Evolutionary conservation across 768 basidiomycete species (phyloP).

Genomic region (Phlegmacium glaucopus): DNA sequence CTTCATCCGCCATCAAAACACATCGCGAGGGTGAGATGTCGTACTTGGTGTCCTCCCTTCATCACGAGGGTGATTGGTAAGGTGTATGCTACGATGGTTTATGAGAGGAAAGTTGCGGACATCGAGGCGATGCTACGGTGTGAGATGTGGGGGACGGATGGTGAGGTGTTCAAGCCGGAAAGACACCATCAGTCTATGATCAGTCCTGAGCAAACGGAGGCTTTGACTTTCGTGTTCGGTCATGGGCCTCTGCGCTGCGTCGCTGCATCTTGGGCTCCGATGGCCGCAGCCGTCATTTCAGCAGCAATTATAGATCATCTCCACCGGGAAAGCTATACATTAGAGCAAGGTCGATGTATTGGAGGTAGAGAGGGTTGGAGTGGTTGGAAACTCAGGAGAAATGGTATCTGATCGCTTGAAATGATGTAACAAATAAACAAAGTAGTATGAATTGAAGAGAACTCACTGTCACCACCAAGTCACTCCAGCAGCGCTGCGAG

Average conservation of each 20-base stretch:
- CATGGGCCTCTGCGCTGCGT: constrained; percentile 43
- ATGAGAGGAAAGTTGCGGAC: constrained; percentile 28
- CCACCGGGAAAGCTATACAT: constrained; percentile 21
- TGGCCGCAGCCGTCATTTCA: constrained; percentile 46
- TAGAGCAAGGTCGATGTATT: constrained; percentile 27
- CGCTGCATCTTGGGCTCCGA: constrained; percentile 47
- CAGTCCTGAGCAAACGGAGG: constrained; percentile 13
- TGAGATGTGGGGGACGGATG: constrained; percentile 35
- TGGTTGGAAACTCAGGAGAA: constrained; percentile 34
- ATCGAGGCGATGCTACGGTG: constrained; percentile 32
- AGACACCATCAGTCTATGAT: constrained; percentile 25
- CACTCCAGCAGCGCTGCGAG: constrained; percentile 7
- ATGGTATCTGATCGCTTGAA: neutral
- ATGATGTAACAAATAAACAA: neutral
- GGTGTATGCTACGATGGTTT: neutral
- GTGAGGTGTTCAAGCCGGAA: constrained; percentile 40
- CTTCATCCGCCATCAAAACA: constrained; percentile 50
- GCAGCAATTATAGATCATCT: constrained; percentile 37
- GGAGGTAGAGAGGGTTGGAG: constrained; percentile 42
- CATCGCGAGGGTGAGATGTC: constrained; percentile 32
- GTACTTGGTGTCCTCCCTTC: constrained; percentile 7
- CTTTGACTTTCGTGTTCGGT: constrained; percentile 44
- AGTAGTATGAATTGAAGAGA: neutral
- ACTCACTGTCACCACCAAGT: constrained; percentile 10
- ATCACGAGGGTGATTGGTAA: constrained; percentile 1